These are phyloP conservation scores for Sphagnum fallax DNA, from an alignment of 228 moss, liverwort and hornwort species.

Conservation along the genomic window DNA sequence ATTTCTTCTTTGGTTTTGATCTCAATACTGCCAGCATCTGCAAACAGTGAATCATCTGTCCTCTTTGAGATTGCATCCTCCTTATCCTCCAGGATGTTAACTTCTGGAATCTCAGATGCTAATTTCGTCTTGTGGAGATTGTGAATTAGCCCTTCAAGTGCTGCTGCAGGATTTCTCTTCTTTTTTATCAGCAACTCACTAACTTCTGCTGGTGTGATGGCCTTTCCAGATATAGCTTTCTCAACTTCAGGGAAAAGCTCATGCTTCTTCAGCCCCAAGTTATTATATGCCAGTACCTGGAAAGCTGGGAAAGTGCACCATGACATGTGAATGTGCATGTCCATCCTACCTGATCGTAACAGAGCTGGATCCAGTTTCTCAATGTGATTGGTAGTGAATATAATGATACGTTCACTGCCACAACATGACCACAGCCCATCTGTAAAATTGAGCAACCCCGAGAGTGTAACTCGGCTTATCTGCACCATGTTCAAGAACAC, in stretches of 20 bases:
- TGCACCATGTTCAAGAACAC: constrained; percentile 5
- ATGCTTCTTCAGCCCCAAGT: constrained; percentile 24
- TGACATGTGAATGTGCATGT: constrained; percentile 40
- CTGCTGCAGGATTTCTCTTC: constrained; percentile 16
- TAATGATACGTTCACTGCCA: constrained; percentile 34
- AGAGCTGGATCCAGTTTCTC: constrained; percentile 34
- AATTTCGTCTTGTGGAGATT: constrained; percentile 16
- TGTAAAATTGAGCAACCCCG: constrained; percentile 42
- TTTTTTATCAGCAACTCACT: constrained; percentile 25
- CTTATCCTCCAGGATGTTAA: constrained; percentile 11
- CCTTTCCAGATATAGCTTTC: constrained; percentile 13
- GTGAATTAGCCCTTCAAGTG: constrained; percentile 22
- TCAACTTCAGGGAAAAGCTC: constrained; percentile 27
- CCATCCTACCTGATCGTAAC: constrained; percentile 39
- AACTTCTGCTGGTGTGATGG: constrained; percentile 28
- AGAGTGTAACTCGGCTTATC: constrained; percentile 31
- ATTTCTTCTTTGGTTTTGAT: too few species aligned
- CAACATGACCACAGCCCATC: constrained; percentile 51
- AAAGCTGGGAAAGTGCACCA: constrained; percentile 29
- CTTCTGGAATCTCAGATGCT: constrained; percentile 14
- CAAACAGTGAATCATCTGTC: too few species aligned
- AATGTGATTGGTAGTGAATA: constrained; percentile 39
- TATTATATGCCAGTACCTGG: constrained; percentile 25
- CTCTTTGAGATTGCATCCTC: too few species aligned
- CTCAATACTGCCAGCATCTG: too few species aligned